Evolutionary conservation across 352 stramenopile species (phyloP), one percentile per base, ranked within the genome.

Genomic region (Pythium aphanidermatum): DNA sequence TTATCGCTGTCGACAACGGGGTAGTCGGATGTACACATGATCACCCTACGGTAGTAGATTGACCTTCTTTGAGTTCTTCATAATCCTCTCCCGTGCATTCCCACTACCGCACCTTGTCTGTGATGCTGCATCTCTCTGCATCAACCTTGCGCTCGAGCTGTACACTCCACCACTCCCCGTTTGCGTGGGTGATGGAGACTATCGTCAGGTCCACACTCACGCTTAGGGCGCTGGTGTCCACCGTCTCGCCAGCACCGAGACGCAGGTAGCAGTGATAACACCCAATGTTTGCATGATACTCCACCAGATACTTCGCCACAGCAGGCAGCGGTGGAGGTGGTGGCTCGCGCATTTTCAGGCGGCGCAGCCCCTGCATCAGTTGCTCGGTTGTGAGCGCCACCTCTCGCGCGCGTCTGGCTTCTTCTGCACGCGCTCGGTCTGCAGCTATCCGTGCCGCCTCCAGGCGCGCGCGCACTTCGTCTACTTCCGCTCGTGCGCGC

Each of bases 251-350:
- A 3, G 16, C 43, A 4, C 54, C 53, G 24, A 63, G 17, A 17
- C 55, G 57, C 31, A 92, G 33, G 47, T 83, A 88, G 45, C 73
- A 85, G 46, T 88, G 71, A 36, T 92, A 92, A 46, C 77, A 88
- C 27, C 75, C 77, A 30, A 92, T 89, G 41, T 92, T 90, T 23
- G 67, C 71, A 24, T 92, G 74, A 21, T 83, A 90, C 55, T 92
- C 80, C 16, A 90, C 60, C 24, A 87, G 17, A 21, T 53, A 78
- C 26, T 63, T 33, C 2, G 27, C 42, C 21, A 76, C 60, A 11
- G 16, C 4, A 21, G 10, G 40, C 39, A 47, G 21, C 16, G 42
- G 6, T 21, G 6, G 13, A 23, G 20, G 4, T 5, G 6, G n/a
- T n/a, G n/a, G n/a, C n/a, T n/a, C n/a, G n/a, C n/a, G n/a, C n/a